phyloP scores from a whole-genome alignment of 352 stramenopile genomes.

The Globisporangium cylindrosporum region DNA sequence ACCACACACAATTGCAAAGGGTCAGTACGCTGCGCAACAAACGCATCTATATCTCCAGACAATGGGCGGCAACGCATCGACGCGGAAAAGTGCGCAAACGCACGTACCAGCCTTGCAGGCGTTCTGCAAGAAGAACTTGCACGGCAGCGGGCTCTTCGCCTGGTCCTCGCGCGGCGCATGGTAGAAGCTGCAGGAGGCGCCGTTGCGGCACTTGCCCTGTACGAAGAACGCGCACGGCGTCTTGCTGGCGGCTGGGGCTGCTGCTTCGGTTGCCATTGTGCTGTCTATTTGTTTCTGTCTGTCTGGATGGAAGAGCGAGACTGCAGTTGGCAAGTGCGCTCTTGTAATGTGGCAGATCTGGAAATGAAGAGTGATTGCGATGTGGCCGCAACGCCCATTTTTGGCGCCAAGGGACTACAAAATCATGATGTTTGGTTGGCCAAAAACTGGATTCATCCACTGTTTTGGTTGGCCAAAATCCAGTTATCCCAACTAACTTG shows the following conservation, averaged over 20 bases:
- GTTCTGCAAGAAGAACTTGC: constrained; percentile 74
- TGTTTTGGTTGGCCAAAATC: background rate
- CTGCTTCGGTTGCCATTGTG: background rate
- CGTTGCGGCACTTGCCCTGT: constrained; percentile 66
- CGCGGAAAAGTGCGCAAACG: background rate
- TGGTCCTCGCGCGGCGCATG: constrained; percentile 43
- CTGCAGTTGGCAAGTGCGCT: background rate
- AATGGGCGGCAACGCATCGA: background rate
- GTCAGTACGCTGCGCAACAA: background rate
- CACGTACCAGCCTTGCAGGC: constrained; percentile 42
- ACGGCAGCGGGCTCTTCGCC: constrained; percentile 40
- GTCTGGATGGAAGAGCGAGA: background rate
- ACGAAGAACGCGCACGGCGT: constrained; percentile 67
- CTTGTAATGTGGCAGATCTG: background rate
- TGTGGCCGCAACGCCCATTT: background rate
- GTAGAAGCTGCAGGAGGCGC: constrained; percentile 61
- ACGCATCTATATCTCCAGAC: background rate
- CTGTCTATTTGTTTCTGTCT: background rate
- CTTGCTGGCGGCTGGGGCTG: constrained; percentile 15
- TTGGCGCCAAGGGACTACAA: background rate
- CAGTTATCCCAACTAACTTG: background rate
- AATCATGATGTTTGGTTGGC: background rate
- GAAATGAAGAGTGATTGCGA: background rate
- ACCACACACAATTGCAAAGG: background rate
- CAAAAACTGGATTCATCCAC: background rate